Base-by-base conservation (phyloP, 371 early-diverging fungal species). In the Mortierella sp. region DNA sequence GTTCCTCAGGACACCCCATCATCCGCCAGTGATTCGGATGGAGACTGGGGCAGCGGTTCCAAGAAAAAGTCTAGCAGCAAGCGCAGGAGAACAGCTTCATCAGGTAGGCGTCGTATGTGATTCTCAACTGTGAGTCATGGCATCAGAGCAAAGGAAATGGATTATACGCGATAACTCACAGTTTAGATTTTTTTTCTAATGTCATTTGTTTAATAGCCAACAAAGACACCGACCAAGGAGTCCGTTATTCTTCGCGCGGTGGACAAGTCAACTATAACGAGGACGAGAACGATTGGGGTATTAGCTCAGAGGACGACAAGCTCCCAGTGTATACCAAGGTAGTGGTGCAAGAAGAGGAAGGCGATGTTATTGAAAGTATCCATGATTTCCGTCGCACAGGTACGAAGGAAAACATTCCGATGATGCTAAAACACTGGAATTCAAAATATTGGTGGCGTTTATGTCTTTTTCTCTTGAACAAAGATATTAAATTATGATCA, bases 351-450 rank as follows among this genome's bases (percentile, higher is more conserved):
- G 89, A 90, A 54, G 92, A 92, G 21, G 91, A 91, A 70, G 94
- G 92, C 38, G 94, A 94, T 87, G 91, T 92, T 0, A 94, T 94
- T 84, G 94, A 94, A 76, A 90, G 90, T 56, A 84, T 94, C 10
- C 90, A 91, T 77, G 93, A 93, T 77, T 92, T 92, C 80, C 90
- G 91, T 46, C 83, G 91, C 35, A 35, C 63, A 14, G n/a, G 63
- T 32, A 77, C 58, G 65, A 72, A 14, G 6, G 7, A 63, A 54
- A 54, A 54, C 0, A 54, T 2, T 21, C 38, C 10, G 38, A 41
- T 2, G 38, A 41, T 18, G 29, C 70, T 21, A 24, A 41, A 35
- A 72, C 27, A 78, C 21, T 43, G 24, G 8, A 32, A 21, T 8
- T 21, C 6, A 32, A 48, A 29, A 29, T 58, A 12, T 75, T 63